Percentiles rank a stretch among this genome's conserved stretches.
Evolutionary conservation across 257 asterid species (phyloP).

Genomic region (Catharanthus roseus): DNA sequence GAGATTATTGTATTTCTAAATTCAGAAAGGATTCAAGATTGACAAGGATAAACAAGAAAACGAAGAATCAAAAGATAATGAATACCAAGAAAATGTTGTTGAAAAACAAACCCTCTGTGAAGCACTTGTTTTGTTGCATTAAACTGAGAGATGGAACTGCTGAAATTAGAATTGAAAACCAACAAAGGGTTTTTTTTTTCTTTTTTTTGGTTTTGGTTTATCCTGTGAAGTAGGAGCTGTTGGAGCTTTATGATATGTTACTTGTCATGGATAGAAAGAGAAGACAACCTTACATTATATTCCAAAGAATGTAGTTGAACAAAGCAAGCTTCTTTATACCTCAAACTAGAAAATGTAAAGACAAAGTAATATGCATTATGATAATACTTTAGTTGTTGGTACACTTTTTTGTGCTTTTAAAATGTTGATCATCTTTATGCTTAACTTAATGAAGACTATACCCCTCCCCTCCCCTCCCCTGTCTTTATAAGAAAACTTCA

Average conservation of each 20-base stretch:
- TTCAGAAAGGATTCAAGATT: too few relatives aligned
- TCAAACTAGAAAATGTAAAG: conserved; percentile 33
- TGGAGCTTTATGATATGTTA: conserved; percentile 11
- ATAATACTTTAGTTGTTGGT: conserved; percentile 33
- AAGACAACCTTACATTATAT: conserved; percentile 31
- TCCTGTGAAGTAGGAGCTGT: conserved; percentile 7
- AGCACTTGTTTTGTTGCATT: not conserved
- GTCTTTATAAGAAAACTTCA: conserved; percentile 42
- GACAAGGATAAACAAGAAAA: too few relatives aligned
- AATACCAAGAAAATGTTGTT: not conserved
- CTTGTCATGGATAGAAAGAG: conserved; percentile 36
- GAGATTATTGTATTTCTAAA: too few relatives aligned
- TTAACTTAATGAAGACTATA: conserved; percentile 61
- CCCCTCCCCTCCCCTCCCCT: too few relatives aligned
- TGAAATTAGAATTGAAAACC: not conserved
- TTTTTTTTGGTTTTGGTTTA: not conserved
- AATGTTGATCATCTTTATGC: conserved; percentile 36
- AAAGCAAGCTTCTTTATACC: conserved; percentile 24
- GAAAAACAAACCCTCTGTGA: not conserved
- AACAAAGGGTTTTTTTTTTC: not conserved
- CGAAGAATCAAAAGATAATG: not conserved
- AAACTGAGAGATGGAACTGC: not conserved
- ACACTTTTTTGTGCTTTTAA: conserved; percentile 27
- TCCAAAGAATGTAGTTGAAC: conserved; percentile 31
- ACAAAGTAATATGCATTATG: conserved; percentile 23